phyloP scores from a whole-genome alignment of 257 asterid species.

The Solanum stenotomum region DNA sequence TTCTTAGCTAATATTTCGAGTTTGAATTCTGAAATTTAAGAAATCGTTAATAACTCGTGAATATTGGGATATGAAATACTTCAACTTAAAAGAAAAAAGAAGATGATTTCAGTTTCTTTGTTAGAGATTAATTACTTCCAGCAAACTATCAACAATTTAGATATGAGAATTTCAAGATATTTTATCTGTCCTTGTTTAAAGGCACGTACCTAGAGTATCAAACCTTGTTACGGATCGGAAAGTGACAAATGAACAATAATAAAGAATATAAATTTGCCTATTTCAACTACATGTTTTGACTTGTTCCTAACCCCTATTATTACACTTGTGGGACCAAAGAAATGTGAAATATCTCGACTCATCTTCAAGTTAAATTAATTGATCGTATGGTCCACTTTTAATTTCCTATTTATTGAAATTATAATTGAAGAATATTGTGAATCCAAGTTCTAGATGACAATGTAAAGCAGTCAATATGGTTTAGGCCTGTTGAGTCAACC shows the following conservation, averaged over 20 bases:
- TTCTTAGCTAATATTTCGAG: background rate
- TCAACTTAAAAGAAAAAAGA: background rate
- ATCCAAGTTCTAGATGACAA: background rate
- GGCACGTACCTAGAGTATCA: background rate
- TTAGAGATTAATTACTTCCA: background rate
- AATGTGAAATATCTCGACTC: background rate
- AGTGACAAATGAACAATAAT: background rate
- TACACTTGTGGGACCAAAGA: background rate
- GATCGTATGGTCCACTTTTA: background rate
- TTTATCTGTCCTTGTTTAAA: background rate
- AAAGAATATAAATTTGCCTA: background rate
- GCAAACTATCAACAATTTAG: background rate
- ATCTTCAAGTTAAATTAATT: background rate
- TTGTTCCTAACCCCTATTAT: background rate
- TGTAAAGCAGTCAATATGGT: accelerated
- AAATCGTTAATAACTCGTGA: background rate
- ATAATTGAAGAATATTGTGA: background rate
- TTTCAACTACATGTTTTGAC: background rate
- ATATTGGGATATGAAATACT: background rate
- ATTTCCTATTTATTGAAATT: no score
- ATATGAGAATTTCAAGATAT: background rate
- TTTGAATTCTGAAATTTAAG: background rate
- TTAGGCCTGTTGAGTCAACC: accelerated
- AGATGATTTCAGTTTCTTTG: background rate
- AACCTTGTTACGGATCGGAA: background rate